A percentile compares a stretch with the other conserved stretches of the same genome.
Conservation (phyloP, 2,329 filamentous ascomycete genomes). For the Periconia digitata region DNA sequence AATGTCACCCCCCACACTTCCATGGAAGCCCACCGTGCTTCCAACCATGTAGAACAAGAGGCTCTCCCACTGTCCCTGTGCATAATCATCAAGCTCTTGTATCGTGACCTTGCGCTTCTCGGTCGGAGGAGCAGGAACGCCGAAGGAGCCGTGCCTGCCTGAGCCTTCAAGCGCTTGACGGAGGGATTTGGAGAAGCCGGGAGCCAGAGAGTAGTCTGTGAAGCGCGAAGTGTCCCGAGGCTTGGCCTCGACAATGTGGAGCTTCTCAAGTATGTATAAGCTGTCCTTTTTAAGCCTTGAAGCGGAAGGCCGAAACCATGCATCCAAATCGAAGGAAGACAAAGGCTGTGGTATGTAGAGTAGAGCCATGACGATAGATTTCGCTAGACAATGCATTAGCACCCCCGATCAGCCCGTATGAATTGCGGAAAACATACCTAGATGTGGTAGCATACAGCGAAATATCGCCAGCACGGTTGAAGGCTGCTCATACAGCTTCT, state of each 20-base stretch:
- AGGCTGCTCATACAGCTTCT: slow-evolving; percentile 91
- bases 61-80: slow-evolving; percentile 88
- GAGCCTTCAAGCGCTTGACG: slow-evolving; percentile 86
- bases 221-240: slow-evolving; percentile 57
- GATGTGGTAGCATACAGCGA: slow-evolving; percentile 90
- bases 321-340: slow-evolving; percentile 75
- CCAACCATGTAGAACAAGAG: slow-evolving; percentile 95
- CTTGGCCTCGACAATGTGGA: slow-evolving; percentile 76
- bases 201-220: slow-evolving; percentile 73
- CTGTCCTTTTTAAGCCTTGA: slow-evolving; percentile 80
- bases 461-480: slow-evolving; percentile 95
- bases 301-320: slow-evolving; percentile 76
- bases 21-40: slow-evolving; percentile 56
- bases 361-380: slow-evolving; percentile 93
- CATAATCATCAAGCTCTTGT: slow-evolving; percentile 78
- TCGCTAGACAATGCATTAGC: slow-evolving; percentile 70
- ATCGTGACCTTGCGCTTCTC: slow-evolving; percentile 67
- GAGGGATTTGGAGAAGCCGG: slow-evolving; percentile 81
- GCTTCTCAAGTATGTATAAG: slow-evolving; percentile 74
- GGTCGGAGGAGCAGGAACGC: slow-evolving; percentile 72
- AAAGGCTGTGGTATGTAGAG: slow-evolving; percentile 87
- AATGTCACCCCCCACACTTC: slow-evolving; percentile 48
- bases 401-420: too few relatives aligned
- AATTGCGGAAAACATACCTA: slow-evolving; percentile 68
- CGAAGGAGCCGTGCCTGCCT: slow-evolving; percentile 84